Evolutionary conservation across 2,329 filamentous ascomycete genomes (phyloP), one percentile per base, ranked within the genome.

Genomic region (Cladosporium sp.): DNA sequence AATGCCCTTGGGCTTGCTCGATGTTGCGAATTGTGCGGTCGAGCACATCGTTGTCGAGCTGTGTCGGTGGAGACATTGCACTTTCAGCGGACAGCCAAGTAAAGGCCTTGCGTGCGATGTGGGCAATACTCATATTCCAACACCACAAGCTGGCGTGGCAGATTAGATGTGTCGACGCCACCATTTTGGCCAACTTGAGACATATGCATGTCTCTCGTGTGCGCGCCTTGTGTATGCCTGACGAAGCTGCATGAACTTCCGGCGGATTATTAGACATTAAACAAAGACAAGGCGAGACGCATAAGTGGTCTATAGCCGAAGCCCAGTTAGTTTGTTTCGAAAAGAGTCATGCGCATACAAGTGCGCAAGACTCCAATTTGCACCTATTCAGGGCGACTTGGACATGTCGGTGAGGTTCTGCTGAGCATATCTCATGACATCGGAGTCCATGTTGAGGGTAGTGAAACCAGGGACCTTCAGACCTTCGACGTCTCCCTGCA

Each of bases 401-500:
- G 55, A 7, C n/a, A 58, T 58, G 24, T 58, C 10, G 21, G 32
- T 44, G 5, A 74, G 57, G 59, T 71, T 65, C 55, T 71, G 70
- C 64, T 71, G 65, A 15, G 74, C 72, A 58, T 71, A 74, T 34
- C 68, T 65, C 54, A 77, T 66, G 32, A 78, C 65, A 57, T 77
- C 76, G 30, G 60, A 63, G 10, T 72, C 68, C 36, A 78, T 51
- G 55, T 77, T 66, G 14, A 78, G 67, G 36, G 68, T 74, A 32
- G 70, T 69, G 63, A 78, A 78, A 10, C 69, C 69, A 4, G 76
- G 76, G 8, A 77, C 71, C 63, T 71, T 71, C 34, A 76, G 38
- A 10, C 68, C 72, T 44, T 74, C 59, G 21, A 74, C 69, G 24
- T 75, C 65, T 34, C 77, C 76, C 68, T 78, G 79, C 32, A 80